phyloP scores from a whole-genome alignment of 2,329 filamentous ascomycete species.

The Waltergamsia citrina region DNA sequence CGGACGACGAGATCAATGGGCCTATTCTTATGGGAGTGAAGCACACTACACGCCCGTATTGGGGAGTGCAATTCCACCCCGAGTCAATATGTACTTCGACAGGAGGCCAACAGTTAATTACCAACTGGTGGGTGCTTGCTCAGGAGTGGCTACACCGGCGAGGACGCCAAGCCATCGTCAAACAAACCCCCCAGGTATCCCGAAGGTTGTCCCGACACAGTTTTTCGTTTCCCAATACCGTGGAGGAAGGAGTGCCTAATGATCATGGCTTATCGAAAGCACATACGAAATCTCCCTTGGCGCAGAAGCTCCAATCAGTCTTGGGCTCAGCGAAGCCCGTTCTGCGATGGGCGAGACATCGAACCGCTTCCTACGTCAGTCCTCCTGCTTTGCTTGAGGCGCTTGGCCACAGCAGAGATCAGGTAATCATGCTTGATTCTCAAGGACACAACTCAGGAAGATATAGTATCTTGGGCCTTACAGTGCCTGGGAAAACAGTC shows the following conservation, averaged over 20 bases:
- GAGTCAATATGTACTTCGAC: slow-evolving; percentile 78
- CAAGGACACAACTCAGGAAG: slow-evolving; percentile 5
- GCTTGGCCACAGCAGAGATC: slow-evolving; percentile 1
- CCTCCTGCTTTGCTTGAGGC: slow-evolving; percentile 1
- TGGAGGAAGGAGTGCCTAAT: no score
- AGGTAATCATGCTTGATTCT: slow-evolving; percentile 6
- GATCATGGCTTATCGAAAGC: no score
- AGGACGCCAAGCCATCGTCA: not conserved
- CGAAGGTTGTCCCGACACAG: no score
- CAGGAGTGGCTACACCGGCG: slow-evolving; percentile 35
- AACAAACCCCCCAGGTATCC: no score
- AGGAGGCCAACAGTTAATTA: slow-evolving; percentile 53
- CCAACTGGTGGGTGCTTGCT: slow-evolving; percentile 66
- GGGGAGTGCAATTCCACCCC: slow-evolving; percentile 85
- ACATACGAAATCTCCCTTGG: no score
- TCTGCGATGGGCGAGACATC: slow-evolving; percentile 1
- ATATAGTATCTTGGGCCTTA: slow-evolving; percentile 6
- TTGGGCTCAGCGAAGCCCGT: not conserved
- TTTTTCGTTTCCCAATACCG: no score
- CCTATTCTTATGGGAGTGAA: slow-evolving; percentile 67
- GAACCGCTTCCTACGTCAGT: not conserved
- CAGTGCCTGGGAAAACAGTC: slow-evolving; percentile 3
- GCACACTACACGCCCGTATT: slow-evolving; percentile 63
- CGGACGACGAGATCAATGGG: slow-evolving; percentile 23
- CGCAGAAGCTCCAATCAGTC: slow-evolving; percentile 1